Percentiles rank a stretch among this genome's conserved stretches.
Evolutionary conservation across 2,329 filamentous ascomycete species (phyloP).

Genomic region (Neonectria punicea): DNA sequence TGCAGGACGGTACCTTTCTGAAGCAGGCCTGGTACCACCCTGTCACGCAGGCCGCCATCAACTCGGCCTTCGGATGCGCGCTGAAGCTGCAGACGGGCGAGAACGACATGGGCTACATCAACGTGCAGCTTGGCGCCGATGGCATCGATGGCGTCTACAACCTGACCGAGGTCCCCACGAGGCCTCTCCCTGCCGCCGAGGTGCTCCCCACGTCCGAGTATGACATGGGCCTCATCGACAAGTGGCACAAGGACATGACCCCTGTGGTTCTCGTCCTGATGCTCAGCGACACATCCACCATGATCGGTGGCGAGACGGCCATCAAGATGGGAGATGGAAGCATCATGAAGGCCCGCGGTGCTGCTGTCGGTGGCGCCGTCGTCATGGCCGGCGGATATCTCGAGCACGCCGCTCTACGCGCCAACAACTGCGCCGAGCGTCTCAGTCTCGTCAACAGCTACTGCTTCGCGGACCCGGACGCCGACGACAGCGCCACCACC

Average conservation of each 20-base stretch:
- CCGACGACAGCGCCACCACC: conserved; percentile 16
- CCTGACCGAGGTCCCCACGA: conserved; percentile 6
- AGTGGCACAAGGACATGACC: conserved; percentile 29
- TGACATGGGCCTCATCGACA: conserved; percentile 11
- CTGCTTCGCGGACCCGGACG: conserved; percentile 12
- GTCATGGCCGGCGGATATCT: conserved; percentile 20
- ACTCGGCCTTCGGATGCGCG: conserved; percentile 6
- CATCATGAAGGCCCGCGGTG: conserved; percentile 16
- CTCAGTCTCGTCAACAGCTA: conserved; percentile 24
- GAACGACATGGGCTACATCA: conserved; percentile 18
- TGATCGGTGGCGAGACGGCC: conserved; percentile 31
- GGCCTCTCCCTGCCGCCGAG: conserved; percentile 35
- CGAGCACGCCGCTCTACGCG: conserved; percentile 17
- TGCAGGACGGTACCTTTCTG: conserved; percentile 14
- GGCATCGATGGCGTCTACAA: conserved; percentile 11
- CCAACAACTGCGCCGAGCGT: conserved; percentile 14
- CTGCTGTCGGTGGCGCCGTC: conserved; percentile 19
- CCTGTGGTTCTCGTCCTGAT: conserved; percentile 29
- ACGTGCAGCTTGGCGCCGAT: conserved; percentile 15
- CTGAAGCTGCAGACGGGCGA: conserved; percentile 15
- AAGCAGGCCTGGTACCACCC: conserved; percentile 21
- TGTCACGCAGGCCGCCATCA: conserved; percentile 17
- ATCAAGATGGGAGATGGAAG: conserved; percentile 13
- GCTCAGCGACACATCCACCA: conserved; percentile 28
- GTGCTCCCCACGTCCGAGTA: not conserved